A percentile compares a stretch with the other conserved stretches of the same genome.
Evolutionary conservation across 768 basidiomycete genomes (phyloP).

Genomic region (Rhodotorula toruloides): DNA sequence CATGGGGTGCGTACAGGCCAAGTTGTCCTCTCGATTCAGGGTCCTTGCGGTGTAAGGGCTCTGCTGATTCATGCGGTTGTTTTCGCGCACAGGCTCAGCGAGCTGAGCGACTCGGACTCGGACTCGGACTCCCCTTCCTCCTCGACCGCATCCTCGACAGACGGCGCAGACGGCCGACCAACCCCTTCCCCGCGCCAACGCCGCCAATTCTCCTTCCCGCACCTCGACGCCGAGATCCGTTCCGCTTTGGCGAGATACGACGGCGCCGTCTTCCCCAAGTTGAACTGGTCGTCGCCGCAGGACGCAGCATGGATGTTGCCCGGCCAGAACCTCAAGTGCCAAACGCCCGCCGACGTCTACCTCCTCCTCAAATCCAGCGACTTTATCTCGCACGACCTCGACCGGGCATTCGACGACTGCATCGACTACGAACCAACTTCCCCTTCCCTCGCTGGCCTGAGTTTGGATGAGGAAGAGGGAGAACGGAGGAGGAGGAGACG

Average conservation of each 20-base stretch:
- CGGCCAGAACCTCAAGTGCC: constrained; percentile 69
- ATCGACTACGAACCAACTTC: constrained; percentile 21
- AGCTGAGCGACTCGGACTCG: constrained; percentile 59
- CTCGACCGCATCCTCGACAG: not conserved
- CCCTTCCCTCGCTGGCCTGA: too few relatives aligned
- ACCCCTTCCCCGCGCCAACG: constrained; percentile 42
- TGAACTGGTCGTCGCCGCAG: constrained; percentile 94
- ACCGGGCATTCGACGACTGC: constrained; percentile 63
- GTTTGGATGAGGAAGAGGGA: too few relatives aligned
- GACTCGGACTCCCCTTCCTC: constrained; percentile 46
- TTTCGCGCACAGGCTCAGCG: constrained; percentile 48
- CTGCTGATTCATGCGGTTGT: too few relatives aligned
- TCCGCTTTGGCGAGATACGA: constrained; percentile 59
- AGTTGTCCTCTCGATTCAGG: too few relatives aligned
- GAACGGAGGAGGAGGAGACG: constrained; percentile 29
- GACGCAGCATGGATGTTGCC: constrained; percentile 90
- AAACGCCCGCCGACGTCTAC: constrained; percentile 81
- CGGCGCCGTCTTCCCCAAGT: constrained; percentile 85
- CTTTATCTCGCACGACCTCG: constrained; percentile 75
- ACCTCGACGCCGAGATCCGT: constrained; percentile 69
- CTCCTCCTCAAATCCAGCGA: constrained; percentile 87
- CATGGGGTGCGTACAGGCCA: constrained; percentile 53
- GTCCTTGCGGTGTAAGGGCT: too few relatives aligned
- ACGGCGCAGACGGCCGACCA: constrained; percentile 40
- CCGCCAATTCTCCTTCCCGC: constrained; percentile 80